A percentile compares a stretch with the other conserved stretches of the same genome.
Conservation (phyloP, 345 rosid genomes). For the Melaleuca alternifolia region DNA sequence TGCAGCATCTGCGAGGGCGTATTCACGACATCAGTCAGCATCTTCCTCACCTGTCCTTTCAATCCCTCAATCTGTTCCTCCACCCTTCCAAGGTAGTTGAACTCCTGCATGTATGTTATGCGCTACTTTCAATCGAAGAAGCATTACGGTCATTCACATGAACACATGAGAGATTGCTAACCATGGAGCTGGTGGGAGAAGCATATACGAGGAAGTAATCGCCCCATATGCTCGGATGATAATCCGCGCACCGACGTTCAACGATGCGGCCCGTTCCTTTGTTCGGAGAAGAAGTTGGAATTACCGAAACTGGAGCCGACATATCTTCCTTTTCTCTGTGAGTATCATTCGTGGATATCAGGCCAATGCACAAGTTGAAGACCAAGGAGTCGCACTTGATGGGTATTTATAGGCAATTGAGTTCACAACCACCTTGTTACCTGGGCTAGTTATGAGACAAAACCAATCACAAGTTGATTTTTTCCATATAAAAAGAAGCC, state of each 20-base stretch:
- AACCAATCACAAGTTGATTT: too few relatives aligned
- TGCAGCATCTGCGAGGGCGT: neutral
- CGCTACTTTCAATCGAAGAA: neutral
- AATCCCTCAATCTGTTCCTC: conserved; percentile 1
- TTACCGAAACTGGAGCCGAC: neutral
- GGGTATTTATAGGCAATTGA: neutral
- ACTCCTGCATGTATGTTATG: neutral
- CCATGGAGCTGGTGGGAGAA: neutral
- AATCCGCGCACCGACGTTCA: neutral
- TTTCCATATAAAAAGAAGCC: neutral
- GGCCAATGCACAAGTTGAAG: neutral
- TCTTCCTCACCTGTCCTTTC: conserved; percentile 6
- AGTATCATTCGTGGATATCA: neutral
- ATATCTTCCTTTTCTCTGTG: neutral
- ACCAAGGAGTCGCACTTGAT: neutral
- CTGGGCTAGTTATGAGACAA: too few relatives aligned
- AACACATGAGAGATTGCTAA: neutral
- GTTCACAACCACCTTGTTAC: too few relatives aligned
- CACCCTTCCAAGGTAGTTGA: neutral
- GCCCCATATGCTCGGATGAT: conserved; percentile 11
- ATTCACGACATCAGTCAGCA: neutral
- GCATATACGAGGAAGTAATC: conserved; percentile 2
- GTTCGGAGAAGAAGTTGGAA: neutral
- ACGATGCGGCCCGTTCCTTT: neutral
- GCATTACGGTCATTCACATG: neutral